These are phyloP conservation scores for Geum urbanum DNA, from an alignment of 306 rosid species.

Conservation along the genomic window DNA sequence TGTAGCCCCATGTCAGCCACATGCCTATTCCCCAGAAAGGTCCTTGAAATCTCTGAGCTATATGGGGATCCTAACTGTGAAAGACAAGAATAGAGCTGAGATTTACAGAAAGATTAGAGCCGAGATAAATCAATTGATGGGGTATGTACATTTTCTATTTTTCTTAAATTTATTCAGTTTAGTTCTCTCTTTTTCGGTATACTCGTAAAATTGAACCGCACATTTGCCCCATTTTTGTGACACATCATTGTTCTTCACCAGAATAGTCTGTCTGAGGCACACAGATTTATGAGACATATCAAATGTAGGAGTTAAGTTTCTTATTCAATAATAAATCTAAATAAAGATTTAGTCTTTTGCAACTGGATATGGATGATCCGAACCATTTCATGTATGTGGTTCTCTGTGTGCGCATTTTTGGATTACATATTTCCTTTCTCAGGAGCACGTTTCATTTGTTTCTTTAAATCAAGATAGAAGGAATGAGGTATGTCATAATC, in stretches of 20 bases:
- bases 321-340: neutral
- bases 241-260: constrained; percentile 3
- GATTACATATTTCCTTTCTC: neutral
- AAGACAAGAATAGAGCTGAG: constrained; percentile 7
- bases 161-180: neutral
- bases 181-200: neutral
- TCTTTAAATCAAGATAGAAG: neutral
- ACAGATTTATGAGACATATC: neutral
- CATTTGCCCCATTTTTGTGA: constrained; percentile 13
- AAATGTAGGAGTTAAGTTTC: neutral
- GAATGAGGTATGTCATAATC: neutral
- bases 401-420: neutral
- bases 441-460: neutral
- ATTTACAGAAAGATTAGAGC: neutral
- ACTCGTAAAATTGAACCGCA: constrained; percentile 7
- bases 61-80: neutral
- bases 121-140: constrained; percentile 1
- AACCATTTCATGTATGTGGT: neutral
- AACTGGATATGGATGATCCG: constrained; percentile 9
- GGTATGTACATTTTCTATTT: neutral
- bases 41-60: too few relatives aligned
- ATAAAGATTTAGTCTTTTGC: neutral
- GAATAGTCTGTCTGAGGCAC: neutral
- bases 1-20: constrained; percentile 29
- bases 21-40: constrained; percentile 20